Evolutionary conservation across 2,329 filamentous ascomycete genomes (phyloP).

Genomic region (Hymenoscyphus salicellus): DNA sequence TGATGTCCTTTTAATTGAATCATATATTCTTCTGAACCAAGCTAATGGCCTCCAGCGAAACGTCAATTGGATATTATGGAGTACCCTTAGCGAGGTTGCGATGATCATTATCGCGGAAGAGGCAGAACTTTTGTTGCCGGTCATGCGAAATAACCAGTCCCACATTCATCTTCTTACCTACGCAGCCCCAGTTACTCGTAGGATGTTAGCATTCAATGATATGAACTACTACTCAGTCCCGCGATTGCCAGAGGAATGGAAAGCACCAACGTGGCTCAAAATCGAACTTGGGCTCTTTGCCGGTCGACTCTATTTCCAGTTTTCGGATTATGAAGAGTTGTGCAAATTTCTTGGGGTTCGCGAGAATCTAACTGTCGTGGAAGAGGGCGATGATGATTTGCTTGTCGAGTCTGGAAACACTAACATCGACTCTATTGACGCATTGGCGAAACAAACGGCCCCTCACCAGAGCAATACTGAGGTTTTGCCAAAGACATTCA

Average conservation of each 20-base stretch:
- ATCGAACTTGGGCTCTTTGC: slow-evolving; percentile 59
- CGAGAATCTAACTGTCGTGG: slow-evolving; percentile 5
- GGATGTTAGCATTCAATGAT: slow-evolving; percentile 58
- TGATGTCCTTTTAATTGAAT: neutral
- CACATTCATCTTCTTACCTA: slow-evolving; percentile 54
- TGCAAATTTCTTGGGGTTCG: slow-evolving; percentile 28
- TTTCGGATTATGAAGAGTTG: slow-evolving; percentile 43
- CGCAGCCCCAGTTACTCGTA: slow-evolving; percentile 56
- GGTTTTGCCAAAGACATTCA: slow-evolving; percentile 22
- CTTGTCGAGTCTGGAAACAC: neutral
- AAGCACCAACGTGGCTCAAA: slow-evolving; percentile 50
- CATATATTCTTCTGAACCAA: neutral
- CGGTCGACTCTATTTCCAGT: slow-evolving; percentile 59
- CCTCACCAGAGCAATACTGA: neutral
- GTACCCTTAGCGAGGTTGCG: slow-evolving; percentile 43
- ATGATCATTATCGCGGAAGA: slow-evolving; percentile 63
- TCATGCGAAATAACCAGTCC: slow-evolving; percentile 34
- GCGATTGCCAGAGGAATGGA: slow-evolving; percentile 39
- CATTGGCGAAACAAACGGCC: neutral
- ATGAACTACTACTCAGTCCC: slow-evolving; percentile 55
- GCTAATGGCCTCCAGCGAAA: neutral
- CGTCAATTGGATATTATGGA: slow-evolving; percentile 63
- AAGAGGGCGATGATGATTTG: slow-evolving; percentile 13
- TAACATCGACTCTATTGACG: neutral
- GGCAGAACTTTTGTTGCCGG: slow-evolving; percentile 52